Percentiles rank a stretch among this genome's conserved stretches.
Evolutionary conservation across 163 green algal genomes (phyloP).

Genomic region (Chloromonas sp.): DNA sequence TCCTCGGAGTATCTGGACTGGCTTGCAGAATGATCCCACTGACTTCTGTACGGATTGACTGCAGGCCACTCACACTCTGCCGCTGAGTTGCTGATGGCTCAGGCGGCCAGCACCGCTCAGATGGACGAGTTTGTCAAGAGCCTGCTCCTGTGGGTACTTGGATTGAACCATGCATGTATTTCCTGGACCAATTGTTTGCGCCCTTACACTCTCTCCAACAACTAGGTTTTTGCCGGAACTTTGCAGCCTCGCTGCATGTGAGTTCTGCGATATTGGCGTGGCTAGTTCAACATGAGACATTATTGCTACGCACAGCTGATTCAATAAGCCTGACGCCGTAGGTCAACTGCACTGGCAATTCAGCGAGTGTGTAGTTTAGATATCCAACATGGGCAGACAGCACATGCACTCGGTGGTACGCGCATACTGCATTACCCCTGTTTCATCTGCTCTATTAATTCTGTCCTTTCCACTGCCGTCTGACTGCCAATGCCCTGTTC

Average conservation of each 20-base stretch:
- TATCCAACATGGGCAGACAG: background rate
- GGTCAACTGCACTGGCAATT: background rate
- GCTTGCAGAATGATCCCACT: too few species aligned
- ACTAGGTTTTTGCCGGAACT: background rate
- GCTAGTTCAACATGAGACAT: too few species aligned
- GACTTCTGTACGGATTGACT: too few species aligned
- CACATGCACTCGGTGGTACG: background rate
- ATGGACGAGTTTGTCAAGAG: conserved; percentile 11
- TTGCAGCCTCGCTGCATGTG: background rate
- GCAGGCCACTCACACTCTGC: conserved; percentile 1
- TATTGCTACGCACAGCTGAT: too few species aligned
- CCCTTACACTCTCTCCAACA: too few species aligned
- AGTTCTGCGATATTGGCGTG: too few species aligned
- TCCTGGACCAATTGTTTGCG: too few species aligned
- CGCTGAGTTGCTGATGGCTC: conserved; percentile 13
- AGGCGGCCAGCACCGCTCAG: conserved; percentile 1
- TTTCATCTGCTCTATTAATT: background rate
- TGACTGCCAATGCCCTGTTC: background rate
- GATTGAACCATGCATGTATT: too few species aligned
- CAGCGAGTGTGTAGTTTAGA: background rate
- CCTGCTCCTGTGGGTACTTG: conserved; percentile 8
- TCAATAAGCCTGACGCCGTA: background rate
- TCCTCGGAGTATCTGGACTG: too few species aligned
- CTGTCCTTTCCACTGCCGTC: background rate
- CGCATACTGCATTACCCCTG: background rate